Percentiles rank a stretch among this genome's conserved stretches.
Evolutionary conservation across 805 yeast genomes (phyloP).

Genomic region (Saccharomycopsis sp.): DNA sequence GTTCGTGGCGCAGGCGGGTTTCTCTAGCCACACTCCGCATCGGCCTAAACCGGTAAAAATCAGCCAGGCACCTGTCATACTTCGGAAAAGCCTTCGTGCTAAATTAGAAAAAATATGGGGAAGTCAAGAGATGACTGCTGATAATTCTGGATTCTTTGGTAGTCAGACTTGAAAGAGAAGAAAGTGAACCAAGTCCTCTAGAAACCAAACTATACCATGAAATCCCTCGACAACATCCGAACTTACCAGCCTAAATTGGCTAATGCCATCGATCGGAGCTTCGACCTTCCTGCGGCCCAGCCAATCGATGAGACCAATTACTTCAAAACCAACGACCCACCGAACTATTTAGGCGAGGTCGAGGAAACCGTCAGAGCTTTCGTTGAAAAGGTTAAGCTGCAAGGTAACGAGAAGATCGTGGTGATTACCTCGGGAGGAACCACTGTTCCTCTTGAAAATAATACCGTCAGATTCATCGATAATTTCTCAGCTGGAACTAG

Average conservation of each 20-base stretch:
- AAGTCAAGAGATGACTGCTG: background rate
- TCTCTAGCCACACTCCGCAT: too few species aligned
- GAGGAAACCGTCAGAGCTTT: constrained; percentile 47
- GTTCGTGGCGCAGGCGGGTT: too few species aligned
- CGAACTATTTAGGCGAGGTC: constrained; percentile 62
- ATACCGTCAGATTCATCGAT: constrained; percentile 94
- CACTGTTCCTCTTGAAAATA: constrained; percentile 94
- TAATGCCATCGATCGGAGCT: constrained; percentile 72
- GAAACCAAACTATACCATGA: background rate
- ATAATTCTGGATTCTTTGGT: too few species aligned
- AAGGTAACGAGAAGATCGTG: constrained; percentile 49
- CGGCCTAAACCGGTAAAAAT: too few species aligned
- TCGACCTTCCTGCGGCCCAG: constrained; percentile 59
- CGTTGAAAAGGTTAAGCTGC: constrained; percentile 15
- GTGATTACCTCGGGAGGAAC: constrained; percentile 96
- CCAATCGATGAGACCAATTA: constrained; percentile 65
- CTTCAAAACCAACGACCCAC: constrained; percentile 67
- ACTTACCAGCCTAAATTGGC: constrained; percentile 45
- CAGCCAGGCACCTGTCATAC: background rate
- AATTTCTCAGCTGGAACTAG: constrained; percentile 97
- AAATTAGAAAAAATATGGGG: background rate
- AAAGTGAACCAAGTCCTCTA: too few species aligned
- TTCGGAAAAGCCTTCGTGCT: background rate
- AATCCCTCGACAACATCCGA: constrained; percentile 2
- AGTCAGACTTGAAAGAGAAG: too few species aligned